Conservation (phyloP, 1,284 basidiomycete species). For the Cryptococcus wingfieldii region DNA sequence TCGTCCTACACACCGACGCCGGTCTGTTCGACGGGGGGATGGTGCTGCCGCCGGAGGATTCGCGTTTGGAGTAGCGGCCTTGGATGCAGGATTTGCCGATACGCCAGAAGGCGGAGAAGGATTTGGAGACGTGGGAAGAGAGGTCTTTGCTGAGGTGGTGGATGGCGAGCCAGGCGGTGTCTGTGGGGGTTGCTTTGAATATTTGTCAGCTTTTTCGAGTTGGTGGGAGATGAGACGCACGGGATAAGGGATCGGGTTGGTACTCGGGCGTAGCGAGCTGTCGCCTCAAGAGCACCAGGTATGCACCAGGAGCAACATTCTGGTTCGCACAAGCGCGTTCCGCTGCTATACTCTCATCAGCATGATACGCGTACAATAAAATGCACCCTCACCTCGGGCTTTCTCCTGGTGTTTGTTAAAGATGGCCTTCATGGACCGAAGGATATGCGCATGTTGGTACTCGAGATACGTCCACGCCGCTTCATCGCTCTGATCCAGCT, state of each 20-base stretch:
- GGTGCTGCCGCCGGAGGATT: slow-evolving; percentile 19
- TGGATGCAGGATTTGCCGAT: slow-evolving; percentile 87
- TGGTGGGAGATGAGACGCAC: slow-evolving; percentile 51
- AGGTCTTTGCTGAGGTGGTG: slow-evolving; percentile 57
- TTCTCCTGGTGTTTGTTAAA: slow-evolving; percentile 58
- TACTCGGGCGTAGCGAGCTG: slow-evolving; percentile 30
- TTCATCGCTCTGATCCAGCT: slow-evolving; percentile 69
- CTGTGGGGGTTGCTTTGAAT: slow-evolving; percentile 23
- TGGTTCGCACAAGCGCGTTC: slow-evolving; percentile 13
- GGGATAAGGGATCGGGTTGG: slow-evolving; percentile 49
- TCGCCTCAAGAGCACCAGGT: slow-evolving; percentile 26
- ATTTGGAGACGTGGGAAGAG: slow-evolving; percentile 53
- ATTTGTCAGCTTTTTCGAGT: slow-evolving; percentile 7
- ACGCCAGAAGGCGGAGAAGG: slow-evolving; percentile 89
- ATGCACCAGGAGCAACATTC: slow-evolving; percentile 27
- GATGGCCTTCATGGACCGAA: slow-evolving; percentile 68
- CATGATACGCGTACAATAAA: neutral
- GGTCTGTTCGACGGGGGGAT: slow-evolving; percentile 56
- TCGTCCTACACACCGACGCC: slow-evolving; percentile 75
- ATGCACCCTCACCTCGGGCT: slow-evolving; percentile 56
- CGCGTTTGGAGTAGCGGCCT: slow-evolving; percentile 72
- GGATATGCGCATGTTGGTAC: slow-evolving; percentile 80
- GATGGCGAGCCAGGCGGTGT: slow-evolving; percentile 77
- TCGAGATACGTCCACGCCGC: slow-evolving; percentile 94
- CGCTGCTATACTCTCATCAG: slow-evolving; percentile 3